Conservation (phyloP, 2,329 filamentous ascomycete species). For the Rhinocladiella similis region DNA sequence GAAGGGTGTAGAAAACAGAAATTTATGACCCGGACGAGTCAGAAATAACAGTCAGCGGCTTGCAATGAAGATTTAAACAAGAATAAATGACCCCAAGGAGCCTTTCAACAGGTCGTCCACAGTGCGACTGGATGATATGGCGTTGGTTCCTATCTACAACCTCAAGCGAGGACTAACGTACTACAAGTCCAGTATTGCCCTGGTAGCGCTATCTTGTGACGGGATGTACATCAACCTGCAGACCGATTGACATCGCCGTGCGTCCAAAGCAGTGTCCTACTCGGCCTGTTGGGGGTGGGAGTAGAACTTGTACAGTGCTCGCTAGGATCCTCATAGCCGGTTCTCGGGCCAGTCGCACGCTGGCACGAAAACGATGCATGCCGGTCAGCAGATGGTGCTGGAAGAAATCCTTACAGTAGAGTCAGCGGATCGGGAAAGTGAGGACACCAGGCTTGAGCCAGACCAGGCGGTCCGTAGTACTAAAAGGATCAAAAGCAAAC, state of each 20-base stretch:
- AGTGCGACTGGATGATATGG: slow-evolving; percentile 6
- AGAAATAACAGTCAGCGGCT: not conserved
- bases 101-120: not conserved
- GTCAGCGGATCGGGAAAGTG: slow-evolving; percentile 15
- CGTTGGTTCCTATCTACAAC: slow-evolving; percentile 5
- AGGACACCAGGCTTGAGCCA: slow-evolving; percentile 20
- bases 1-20: slow-evolving; percentile 16
- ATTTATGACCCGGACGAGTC: slow-evolving; percentile 12
- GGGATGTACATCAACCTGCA: slow-evolving; percentile 11
- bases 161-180: slow-evolving; percentile 4
- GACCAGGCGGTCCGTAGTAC: slow-evolving; percentile 23
- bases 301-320: slow-evolving; percentile 1
- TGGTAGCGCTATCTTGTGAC: slow-evolving; percentile 22
- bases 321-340: slow-evolving; percentile 11
- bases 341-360: slow-evolving; percentile 2
- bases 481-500: slow-evolving; percentile 19
- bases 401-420: slow-evolving; percentile 1
- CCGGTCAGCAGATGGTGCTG: slow-evolving; percentile 19
- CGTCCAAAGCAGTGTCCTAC: slow-evolving; percentile 18
- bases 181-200: slow-evolving; percentile 5
- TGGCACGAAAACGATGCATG: slow-evolving; percentile 5
- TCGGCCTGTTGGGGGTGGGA: not conserved
- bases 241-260: slow-evolving; percentile 14
- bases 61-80: not conserved
- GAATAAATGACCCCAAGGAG: not conserved